These are phyloP conservation scores for Hypomyces rosellus DNA, from an alignment of 2,329 filamentous ascomycete genomes.

Conservation along the genomic window DNA sequence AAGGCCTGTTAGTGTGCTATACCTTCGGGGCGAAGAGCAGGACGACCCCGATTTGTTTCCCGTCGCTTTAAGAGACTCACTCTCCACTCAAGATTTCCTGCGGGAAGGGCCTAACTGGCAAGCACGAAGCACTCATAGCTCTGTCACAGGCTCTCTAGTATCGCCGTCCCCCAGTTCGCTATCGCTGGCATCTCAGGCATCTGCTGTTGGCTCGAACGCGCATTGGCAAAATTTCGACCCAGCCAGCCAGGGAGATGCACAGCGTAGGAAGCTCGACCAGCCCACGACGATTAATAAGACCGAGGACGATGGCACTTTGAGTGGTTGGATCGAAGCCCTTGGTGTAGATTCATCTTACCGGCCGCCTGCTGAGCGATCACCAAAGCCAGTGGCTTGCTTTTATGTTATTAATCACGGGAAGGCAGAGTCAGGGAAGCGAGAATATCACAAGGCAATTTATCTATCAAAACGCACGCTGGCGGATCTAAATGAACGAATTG, in stretches of 20 bases:
- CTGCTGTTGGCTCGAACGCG: slow-evolving; percentile 32
- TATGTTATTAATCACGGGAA: slow-evolving; percentile 61
- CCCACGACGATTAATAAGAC: slow-evolving; percentile 46
- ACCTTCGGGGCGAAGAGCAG: slow-evolving; percentile 66
- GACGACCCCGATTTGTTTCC: slow-evolving; percentile 78
- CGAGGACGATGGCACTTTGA: slow-evolving; percentile 59
- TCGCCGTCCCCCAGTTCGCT: slow-evolving; percentile 62
- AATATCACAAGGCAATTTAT: slow-evolving; percentile 81
- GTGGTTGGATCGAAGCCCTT: slow-evolving; percentile 83
- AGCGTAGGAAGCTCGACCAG: slow-evolving; percentile 45
- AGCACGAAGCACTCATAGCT: slow-evolving; percentile 47
- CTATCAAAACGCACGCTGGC: slow-evolving; percentile 67
- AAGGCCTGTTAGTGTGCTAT: slow-evolving; percentile 69
- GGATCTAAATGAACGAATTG: slow-evolving; percentile 67
- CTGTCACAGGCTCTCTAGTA: slow-evolving; percentile 55
- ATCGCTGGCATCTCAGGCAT: slow-evolving; percentile 53
- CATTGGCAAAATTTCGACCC: slow-evolving; percentile 55
- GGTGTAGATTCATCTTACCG: slow-evolving; percentile 84
- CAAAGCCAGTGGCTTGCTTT: slow-evolving; percentile 79
- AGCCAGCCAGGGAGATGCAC: slow-evolving; percentile 42
- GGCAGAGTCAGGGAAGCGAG: slow-evolving; percentile 43
- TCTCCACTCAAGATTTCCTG: slow-evolving; percentile 47
- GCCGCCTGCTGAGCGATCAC: slow-evolving; percentile 64
- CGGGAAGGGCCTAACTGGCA: slow-evolving; percentile 46
- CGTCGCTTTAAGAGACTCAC: slow-evolving; percentile 61